Evolutionary conservation across 176 grass and related monocot species (phyloP).

Genomic region (Aegilops sharonensis): DNA sequence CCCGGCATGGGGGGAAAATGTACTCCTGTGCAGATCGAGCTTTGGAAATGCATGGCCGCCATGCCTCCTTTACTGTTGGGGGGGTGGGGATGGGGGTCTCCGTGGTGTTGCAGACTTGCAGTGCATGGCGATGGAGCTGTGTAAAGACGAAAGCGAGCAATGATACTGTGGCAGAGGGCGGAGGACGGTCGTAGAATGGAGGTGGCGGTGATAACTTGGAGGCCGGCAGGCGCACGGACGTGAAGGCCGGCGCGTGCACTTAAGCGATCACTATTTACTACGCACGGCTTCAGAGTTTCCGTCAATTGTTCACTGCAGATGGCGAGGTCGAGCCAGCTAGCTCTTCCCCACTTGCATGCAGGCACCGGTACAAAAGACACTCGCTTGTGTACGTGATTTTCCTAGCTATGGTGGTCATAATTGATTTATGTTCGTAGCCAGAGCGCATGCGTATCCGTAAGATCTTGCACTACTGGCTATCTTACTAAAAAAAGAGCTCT

Average conservation of each 20-base stretch:
- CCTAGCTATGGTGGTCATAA: background rate
- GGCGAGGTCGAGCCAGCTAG: background rate
- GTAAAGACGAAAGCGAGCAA: slow-evolving; percentile 10
- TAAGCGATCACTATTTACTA: background rate
- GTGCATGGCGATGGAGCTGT: slow-evolving; percentile 4
- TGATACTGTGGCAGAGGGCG: background rate
- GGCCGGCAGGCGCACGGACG: slow-evolving; percentile 21
- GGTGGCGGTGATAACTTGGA: slow-evolving; percentile 10
- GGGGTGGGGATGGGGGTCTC: background rate
- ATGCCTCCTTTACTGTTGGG: background rate
- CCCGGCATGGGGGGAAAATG: background rate
- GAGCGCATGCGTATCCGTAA: background rate
- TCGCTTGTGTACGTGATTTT: background rate
- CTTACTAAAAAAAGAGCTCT: background rate
- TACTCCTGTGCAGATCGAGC: background rate
- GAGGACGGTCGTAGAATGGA: too few relatives aligned
- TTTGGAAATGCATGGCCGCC: background rate
- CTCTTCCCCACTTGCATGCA: too few relatives aligned
- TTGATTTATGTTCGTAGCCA: background rate
- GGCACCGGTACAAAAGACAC: too few relatives aligned
- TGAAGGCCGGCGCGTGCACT: slow-evolving; percentile 15
- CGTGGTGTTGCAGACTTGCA: background rate
- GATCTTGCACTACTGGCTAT: background rate
- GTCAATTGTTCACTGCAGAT: background rate
- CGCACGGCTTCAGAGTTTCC: background rate